Conservation (phyloP, 306 rosid species). For the apple (Malus domestica) region ASM211411v1 NC_041802.1:31106001-31106500, state of each 20-base stretch:
- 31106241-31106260: constrained; percentile 64
- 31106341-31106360: constrained; percentile 99
- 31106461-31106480: constrained; percentile 95
- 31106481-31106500: not conserved
- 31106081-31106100: constrained; percentile 65
- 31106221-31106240: constrained; percentile 47
- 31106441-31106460: constrained; percentile 95
- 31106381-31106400: constrained; percentile 98
- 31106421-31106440: constrained; percentile 97
- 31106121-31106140: constrained; percentile 55
- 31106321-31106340: constrained; percentile 73
- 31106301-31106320: constrained; percentile 74
- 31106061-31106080: constrained; percentile 63
- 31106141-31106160: constrained; percentile 92
- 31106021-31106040: constrained; percentile 78
- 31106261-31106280: constrained; percentile 81
- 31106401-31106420: constrained; percentile 95
- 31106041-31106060: constrained; percentile 44
- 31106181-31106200: constrained; percentile 66
- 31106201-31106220: constrained; percentile 62
- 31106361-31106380: constrained; percentile 99
- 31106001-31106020: constrained; percentile 94
- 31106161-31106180: constrained; percentile 68
- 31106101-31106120: constrained; percentile 72
- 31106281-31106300: constrained; percentile 82